A percentile compares a stretch with the other conserved stretches of the same genome.
Evolutionary conservation across 495 filamentous ascomycete genomes (phyloP).

Genomic region (Aspergillus indologenus): DNA sequence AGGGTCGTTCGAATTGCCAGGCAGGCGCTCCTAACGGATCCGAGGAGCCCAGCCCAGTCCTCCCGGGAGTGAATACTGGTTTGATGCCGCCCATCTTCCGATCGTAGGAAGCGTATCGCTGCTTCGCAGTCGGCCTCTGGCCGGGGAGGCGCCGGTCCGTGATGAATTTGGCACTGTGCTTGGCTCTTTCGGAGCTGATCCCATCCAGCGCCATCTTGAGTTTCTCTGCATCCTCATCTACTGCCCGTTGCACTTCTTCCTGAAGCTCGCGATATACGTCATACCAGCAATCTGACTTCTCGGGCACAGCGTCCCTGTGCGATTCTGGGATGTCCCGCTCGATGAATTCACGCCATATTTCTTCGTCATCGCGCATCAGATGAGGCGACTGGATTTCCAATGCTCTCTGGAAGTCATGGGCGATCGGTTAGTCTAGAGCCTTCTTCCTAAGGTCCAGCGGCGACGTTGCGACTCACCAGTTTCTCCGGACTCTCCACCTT

Average conservation of each 20-base stretch:
- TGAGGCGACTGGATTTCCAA: slow-evolving; percentile 68
- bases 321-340: slow-evolving; percentile 63
- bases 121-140: slow-evolving; percentile 24
- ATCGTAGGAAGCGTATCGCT: slow-evolving; percentile 27
- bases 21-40: slow-evolving; percentile 16
- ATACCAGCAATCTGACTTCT: slow-evolving; percentile 58
- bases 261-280: slow-evolving; percentile 57
- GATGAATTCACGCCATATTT: slow-evolving; percentile 69
- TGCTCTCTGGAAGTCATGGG: slow-evolving; percentile 34
- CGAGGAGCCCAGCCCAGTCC: background rate
- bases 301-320: slow-evolving; percentile 54
- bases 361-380: slow-evolving; percentile 53
- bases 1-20: slow-evolving; percentile 21
- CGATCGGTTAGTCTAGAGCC: slow-evolving; percentile 2
- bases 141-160: slow-evolving; percentile 25
- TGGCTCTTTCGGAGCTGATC: slow-evolving; percentile 47
- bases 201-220: slow-evolving; percentile 49
- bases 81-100: slow-evolving; percentile 27
- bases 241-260: slow-evolving; percentile 41
- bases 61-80: slow-evolving; percentile 17
- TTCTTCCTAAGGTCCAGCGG: background rate
- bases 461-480: slow-evolving; percentile 44
- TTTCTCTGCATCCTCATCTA: slow-evolving; percentile 46
- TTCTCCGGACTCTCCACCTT: slow-evolving; percentile 65
- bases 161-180: slow-evolving; percentile 46